phyloP scores from a whole-genome alignment of 441 rosid genomes.

The Theobroma grandiflorum region DNA sequence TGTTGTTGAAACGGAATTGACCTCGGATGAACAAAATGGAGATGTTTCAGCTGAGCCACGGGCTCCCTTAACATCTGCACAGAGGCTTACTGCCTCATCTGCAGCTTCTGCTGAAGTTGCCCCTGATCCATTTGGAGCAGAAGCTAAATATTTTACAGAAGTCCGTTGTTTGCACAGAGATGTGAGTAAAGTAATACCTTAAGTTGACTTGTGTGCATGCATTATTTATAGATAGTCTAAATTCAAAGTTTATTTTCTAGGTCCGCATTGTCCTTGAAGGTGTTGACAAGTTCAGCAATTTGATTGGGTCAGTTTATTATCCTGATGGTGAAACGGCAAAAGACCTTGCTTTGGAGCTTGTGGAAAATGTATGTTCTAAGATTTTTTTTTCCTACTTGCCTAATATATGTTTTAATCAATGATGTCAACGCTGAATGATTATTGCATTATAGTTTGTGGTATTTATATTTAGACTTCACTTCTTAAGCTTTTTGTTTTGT shows the following conservation, averaged over 20 bases:
- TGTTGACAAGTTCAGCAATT: conserved; percentile 88
- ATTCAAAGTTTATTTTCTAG: conserved; percentile 50
- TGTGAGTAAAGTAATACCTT: conserved; percentile 48
- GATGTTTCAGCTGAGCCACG: conserved; percentile 65
- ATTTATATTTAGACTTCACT: background rate
- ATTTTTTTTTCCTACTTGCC: conserved; percentile 15
- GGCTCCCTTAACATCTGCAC: conserved; percentile 87
- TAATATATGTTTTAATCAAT: background rate
- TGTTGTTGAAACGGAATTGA: conserved; percentile 51
- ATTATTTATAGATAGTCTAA: conserved; percentile 32
- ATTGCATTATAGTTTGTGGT: background rate
- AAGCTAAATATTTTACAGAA: conserved; percentile 94
- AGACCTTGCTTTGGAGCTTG: conserved; percentile 92
- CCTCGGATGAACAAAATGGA: conserved; percentile 71
- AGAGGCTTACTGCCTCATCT: conserved; percentile 83
- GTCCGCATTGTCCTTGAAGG: conserved; percentile 98
- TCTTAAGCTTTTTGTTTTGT: background rate
- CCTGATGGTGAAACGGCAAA: conserved; percentile 85
- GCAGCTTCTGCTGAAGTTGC: conserved; percentile 63
- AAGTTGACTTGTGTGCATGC: conserved; percentile 16
- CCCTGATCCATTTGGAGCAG: conserved; percentile 82
- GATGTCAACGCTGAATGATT: background rate
- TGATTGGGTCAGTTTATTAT: conserved; percentile 94
- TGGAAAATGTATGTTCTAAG: conserved; percentile 75
- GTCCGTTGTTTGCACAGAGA: conserved; percentile 85